Conservation (phyloP, 345 rosid species). For the Aquilaria sinensis region DNA sequence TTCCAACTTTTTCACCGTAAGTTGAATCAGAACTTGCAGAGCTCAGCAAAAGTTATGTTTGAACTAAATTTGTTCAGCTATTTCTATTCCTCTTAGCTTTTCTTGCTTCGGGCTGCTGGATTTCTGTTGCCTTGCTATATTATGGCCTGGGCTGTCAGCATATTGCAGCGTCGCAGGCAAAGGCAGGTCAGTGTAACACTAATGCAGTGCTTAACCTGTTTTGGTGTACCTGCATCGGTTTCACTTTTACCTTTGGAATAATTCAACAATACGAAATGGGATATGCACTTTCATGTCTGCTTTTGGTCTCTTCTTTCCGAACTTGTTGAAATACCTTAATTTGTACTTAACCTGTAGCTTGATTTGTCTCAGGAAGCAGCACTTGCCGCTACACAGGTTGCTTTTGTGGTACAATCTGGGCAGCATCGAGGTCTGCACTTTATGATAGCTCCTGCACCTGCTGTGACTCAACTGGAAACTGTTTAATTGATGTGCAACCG, state of each 20-base stretch:
- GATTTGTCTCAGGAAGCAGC: slow-evolving; percentile 66
- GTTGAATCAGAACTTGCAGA: slow-evolving; percentile 18
- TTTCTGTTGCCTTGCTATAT: slow-evolving; percentile 95
- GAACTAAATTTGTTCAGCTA: too few species aligned
- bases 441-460: slow-evolving; percentile 33
- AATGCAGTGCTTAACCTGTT: too few species aligned
- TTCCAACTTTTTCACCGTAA: slow-evolving; percentile 70
- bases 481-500: too few species aligned
- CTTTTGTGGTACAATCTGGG: slow-evolving; percentile 76
- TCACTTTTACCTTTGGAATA: background rate
- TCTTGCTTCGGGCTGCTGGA: slow-evolving; percentile 69
- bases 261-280: too few species aligned
- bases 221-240: too few species aligned
- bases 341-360: background rate
- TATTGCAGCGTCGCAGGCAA: slow-evolving; percentile 81
- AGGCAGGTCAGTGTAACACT: slow-evolving; percentile 54
- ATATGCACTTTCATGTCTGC: too few species aligned
- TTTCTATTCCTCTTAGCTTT: slow-evolving; percentile 45
- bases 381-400: slow-evolving; percentile 76
- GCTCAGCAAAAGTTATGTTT: too few species aligned
- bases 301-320: too few species aligned
- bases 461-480: too few species aligned
- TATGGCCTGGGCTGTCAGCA: slow-evolving; percentile 97
- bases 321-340: too few species aligned
- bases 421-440: slow-evolving; percentile 74